Evolutionary conservation across 116 monocot species (phyloP), one percentile per base, ranked within the genome.

Genomic region (Zostera marina): DNA sequence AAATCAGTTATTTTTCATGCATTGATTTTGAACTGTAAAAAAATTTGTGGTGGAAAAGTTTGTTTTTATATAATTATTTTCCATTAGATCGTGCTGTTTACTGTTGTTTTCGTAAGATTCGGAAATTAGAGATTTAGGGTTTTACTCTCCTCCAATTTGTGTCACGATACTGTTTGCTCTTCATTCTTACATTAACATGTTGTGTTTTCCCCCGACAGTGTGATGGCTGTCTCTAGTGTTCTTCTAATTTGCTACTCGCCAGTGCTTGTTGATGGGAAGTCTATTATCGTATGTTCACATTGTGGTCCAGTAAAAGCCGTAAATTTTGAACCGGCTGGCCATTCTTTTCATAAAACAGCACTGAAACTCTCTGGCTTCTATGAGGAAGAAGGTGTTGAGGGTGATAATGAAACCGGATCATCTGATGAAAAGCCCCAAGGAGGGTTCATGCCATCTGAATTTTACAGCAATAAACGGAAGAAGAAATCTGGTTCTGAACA

Each of bases 281-380:
- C 89, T 8, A 38, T 88, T 3, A 59, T 61, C 11, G 25, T 78
- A 23, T 84, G 85, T 54, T 96, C 94, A 39, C 88, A 96, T 64
- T 79, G 73, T 47, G 55, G 72, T 42, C 94, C 94, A 16, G 60
- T 77, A 21, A 96, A 96, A 60, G 81, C 85, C 1, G 52, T 57
- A 2, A 75, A 76, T 12, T 76, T 61, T 63, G 94, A 96, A 68
- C 89, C 94, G 47, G 94, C 94, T 23, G 94, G 94, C 11, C 85
- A 85, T 74, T 45, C 89, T 22, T 96, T 96, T 70, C 94, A 96
- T 73, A 55, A 66, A 32, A 81, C 73, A 23, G 94, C 85, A 24
- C 77, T 88, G 43, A 84, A 76, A 66, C 58, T 78, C 43, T 53
- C 65, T 39, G 94, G 94, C 9, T 67, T 65, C 47, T 54, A 42